These are phyloP conservation scores for Trametes punicea DNA, from an alignment of 768 basidiomycete genomes.

Conservation along the genomic window DNA sequence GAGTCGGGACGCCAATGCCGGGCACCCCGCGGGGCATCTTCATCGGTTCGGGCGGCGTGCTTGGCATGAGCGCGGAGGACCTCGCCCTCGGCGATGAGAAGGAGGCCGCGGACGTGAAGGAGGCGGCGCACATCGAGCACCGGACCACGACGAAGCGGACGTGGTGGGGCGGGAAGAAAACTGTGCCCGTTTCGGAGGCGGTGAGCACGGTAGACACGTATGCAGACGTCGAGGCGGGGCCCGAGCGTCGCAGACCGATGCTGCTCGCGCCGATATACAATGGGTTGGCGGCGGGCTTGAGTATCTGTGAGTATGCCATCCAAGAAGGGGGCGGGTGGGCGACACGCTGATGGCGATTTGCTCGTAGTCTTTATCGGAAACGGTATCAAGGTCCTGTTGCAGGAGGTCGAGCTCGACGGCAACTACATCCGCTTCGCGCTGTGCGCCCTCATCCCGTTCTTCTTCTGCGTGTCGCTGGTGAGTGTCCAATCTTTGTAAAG, in stretches of 20 bases:
- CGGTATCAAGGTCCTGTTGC: slow-evolving; percentile 57
- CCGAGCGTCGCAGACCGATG: slow-evolving; percentile 30
- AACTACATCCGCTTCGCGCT: slow-evolving; percentile 42
- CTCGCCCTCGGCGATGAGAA: slow-evolving; percentile 20
- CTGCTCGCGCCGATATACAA: slow-evolving; percentile 38
- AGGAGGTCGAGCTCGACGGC: slow-evolving; percentile 50
- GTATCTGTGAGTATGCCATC: slow-evolving; percentile 27
- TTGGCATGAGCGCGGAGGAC: slow-evolving; percentile 24
- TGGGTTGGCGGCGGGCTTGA: slow-evolving; percentile 33
- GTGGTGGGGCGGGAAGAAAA: slow-evolving; percentile 60
- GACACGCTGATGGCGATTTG: slow-evolving; percentile 14
- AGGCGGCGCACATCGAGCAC: not conserved
- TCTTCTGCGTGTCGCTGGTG: slow-evolving; percentile 47
- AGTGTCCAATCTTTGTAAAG: slow-evolving; percentile 1
- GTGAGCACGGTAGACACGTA: slow-evolving; percentile 11
- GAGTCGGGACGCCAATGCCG: slow-evolving; percentile 17
- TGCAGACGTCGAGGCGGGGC: slow-evolving; percentile 31
- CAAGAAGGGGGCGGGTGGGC: not conserved
- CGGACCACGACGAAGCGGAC: slow-evolving; percentile 33
- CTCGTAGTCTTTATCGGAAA: slow-evolving; percentile 59
- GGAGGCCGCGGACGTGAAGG: slow-evolving; percentile 15
- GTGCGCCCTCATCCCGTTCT: slow-evolving; percentile 36
- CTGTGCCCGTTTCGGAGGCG: slow-evolving; percentile 31
- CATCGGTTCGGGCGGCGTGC: slow-evolving; percentile 16
- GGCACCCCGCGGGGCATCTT: slow-evolving; percentile 30